Evolutionary conservation across 2,329 filamentous ascomycete species (phyloP).

Genomic region (Botrytis elliptica): DNA sequence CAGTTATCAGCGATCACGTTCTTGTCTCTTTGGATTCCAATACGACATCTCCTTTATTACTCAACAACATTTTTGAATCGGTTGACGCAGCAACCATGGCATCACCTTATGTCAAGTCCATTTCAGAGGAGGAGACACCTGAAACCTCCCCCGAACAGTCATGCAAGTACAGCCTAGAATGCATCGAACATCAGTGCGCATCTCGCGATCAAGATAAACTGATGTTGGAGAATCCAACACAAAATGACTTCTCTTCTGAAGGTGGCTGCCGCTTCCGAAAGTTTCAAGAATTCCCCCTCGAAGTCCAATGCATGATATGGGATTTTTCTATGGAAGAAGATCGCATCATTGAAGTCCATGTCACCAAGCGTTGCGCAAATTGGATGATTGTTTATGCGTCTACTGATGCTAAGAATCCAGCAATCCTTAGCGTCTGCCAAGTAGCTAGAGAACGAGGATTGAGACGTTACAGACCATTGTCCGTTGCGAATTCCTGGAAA

Average conservation of each 20-base stretch:
- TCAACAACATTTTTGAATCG: background rate
- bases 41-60: background rate
- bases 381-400: constrained; percentile 8
- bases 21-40: background rate
- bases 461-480: background rate
- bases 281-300: background rate
- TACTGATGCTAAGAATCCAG: background rate
- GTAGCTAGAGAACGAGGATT: background rate
- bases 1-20: background rate
- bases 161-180: background rate
- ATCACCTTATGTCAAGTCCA: background rate
- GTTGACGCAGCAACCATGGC: background rate
- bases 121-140: background rate
- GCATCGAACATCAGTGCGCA: background rate
- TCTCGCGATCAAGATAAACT: background rate
- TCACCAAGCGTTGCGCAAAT: background rate
- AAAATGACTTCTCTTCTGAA: background rate
- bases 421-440: background rate
- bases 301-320: background rate
- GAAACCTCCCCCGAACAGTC: background rate
- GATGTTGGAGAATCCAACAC: background rate
- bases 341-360: background rate
- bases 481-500: background rate
- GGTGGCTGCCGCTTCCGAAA: background rate
- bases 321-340: background rate